Percentiles rank a stretch among this genome's conserved stretches.
Evolutionary conservation across 202 grass and related monocot genomes (phyloP).

Genomic region (Tripidium arundinaceum): DNA sequence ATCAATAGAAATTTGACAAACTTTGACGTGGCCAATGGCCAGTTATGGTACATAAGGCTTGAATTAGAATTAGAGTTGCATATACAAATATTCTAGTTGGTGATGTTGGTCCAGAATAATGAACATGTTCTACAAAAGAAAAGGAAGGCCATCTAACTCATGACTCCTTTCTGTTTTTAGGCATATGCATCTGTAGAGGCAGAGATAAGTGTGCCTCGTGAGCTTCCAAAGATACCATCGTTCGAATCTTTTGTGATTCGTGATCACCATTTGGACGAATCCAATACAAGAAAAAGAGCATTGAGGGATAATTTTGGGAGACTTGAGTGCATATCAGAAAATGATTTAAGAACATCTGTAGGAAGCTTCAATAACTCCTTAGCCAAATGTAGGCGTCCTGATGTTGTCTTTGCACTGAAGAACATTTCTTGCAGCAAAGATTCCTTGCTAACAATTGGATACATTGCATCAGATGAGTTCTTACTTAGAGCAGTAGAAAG

Average conservation of each 20-base stretch:
- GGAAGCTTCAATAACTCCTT: no score
- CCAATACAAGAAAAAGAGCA: slow-evolving; percentile 60
- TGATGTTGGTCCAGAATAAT: not conserved
- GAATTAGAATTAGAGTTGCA: slow-evolving; percentile 9
- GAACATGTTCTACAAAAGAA: slow-evolving; percentile 17
- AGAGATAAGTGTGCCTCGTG: slow-evolving; percentile 56
- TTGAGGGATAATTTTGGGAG: slow-evolving; percentile 62
- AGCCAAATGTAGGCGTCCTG: no score
- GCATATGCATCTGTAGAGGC: slow-evolving; percentile 92
- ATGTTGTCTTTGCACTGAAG: no score
- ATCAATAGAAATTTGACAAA: slow-evolving; percentile 5
- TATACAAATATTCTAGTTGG: slow-evolving; percentile 1
- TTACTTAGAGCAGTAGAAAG: no score
- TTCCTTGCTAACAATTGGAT: no score
- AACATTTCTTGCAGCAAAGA: no score
- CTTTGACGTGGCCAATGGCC: not conserved
- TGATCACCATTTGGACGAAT: slow-evolving; percentile 71
- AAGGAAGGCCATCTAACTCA: not conserved
- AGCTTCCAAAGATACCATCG: slow-evolving; percentile 98
- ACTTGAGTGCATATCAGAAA: slow-evolving; percentile 74
- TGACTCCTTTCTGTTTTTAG: slow-evolving; percentile 35
- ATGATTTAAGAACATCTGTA: no score
- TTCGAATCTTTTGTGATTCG: slow-evolving; percentile 84
- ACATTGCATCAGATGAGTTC: no score
- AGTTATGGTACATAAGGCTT: slow-evolving; percentile 4